Conservation (phyloP, 2,329 filamentous ascomycete genomes). For the Fusarium humuli region DNA sequence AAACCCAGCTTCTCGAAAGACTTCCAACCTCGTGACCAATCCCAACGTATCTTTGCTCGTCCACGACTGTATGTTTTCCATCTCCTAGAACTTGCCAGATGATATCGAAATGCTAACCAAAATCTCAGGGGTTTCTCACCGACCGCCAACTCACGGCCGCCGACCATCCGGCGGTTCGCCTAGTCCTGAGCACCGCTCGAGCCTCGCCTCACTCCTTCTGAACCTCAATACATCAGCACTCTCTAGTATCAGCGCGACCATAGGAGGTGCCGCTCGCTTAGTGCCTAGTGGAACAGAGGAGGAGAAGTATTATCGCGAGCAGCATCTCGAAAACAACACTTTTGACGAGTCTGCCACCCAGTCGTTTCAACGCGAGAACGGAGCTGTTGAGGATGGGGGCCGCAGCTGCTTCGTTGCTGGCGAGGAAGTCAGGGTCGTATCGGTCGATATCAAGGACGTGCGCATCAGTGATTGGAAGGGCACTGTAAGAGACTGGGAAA, state of each 20-base stretch:
- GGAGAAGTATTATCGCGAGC: slow-evolving; percentile 83
- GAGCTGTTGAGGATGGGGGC: slow-evolving; percentile 63
- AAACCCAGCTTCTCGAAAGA: slow-evolving; percentile 82
- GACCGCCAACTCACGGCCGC: slow-evolving; percentile 78
- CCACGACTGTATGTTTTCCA: slow-evolving; percentile 75
- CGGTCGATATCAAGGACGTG: slow-evolving; percentile 85
- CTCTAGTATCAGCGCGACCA: slow-evolving; percentile 89
- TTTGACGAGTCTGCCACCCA: slow-evolving; percentile 69
- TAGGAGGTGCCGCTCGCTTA: slow-evolving; percentile 86
- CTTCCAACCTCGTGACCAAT: slow-evolving; percentile 83
- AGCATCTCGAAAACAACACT: slow-evolving; percentile 92
- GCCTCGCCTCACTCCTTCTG: slow-evolving; percentile 83
- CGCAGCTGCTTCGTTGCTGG: slow-evolving; percentile 79
- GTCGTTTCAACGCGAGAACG: slow-evolving; percentile 50
- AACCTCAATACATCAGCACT: slow-evolving; percentile 92
- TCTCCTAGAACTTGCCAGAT: background rate
- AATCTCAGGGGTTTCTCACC: slow-evolving; percentile 81
- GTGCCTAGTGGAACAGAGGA: slow-evolving; percentile 80
- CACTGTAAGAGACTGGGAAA: slow-evolving; percentile 82
- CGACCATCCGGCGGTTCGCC: slow-evolving; percentile 72
- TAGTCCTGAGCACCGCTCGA: slow-evolving; percentile 73
- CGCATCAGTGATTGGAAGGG: slow-evolving; percentile 96
- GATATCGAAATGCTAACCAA: slow-evolving; percentile 6
- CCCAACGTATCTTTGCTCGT: slow-evolving; percentile 93
- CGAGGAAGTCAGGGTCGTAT: slow-evolving; percentile 86